Evolutionary conservation across 176 grass and related monocot species (phyloP), one percentile per base, ranked within the genome.

Genomic region (Bromus sterilis): DNA sequence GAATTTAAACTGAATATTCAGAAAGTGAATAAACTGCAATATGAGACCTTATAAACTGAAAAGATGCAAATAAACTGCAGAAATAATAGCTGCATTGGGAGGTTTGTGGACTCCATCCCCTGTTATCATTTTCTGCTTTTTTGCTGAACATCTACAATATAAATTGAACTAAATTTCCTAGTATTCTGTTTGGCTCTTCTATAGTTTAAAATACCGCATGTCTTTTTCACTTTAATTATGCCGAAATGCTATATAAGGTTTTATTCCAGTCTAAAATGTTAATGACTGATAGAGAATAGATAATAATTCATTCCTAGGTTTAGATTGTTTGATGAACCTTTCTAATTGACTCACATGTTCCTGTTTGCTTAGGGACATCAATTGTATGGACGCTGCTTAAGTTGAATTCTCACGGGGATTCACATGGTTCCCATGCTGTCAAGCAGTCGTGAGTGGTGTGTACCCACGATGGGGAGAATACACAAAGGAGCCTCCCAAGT

Each of bases 311-410:
- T 72, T 29, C 18, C 4, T 67, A 37, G 4, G 18, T 66, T 62
- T 49, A 1, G 1, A 2, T 39, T 44, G 6, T 69, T 60, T 67
- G 35, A 5, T 56, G 35, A 71, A 66, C 2, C 26, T 77, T 39
- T 36, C 60, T 64, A 37, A 84, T 18, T 2, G 23, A 71, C 69
- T 42, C 35, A n/a, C 15, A 0, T 53, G 33, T 34, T 21, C 48
- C 2, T 75, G 23, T 83, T 78, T 80, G 24, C 31, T 15, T 23
- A 93, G 91, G 91, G 18, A 91, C 88, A 9, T 93, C 91, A 21
- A 91, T 91, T 46, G 61, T 91, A 67, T 93, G 91, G 91, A 93
- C 91, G 91, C 82, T 94, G 59, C 43, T 94, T 42, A 85, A 91
- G 76, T 94, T 85, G 91, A 91, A 94, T 75, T 62, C 78, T 40